Percentiles rank a stretch among this genome's conserved stretches.
These are phyloP conservation scores for Ophiorrhiza pumila DNA, from an alignment of 257 asterid species.

Conservation along the genomic window DNA sequence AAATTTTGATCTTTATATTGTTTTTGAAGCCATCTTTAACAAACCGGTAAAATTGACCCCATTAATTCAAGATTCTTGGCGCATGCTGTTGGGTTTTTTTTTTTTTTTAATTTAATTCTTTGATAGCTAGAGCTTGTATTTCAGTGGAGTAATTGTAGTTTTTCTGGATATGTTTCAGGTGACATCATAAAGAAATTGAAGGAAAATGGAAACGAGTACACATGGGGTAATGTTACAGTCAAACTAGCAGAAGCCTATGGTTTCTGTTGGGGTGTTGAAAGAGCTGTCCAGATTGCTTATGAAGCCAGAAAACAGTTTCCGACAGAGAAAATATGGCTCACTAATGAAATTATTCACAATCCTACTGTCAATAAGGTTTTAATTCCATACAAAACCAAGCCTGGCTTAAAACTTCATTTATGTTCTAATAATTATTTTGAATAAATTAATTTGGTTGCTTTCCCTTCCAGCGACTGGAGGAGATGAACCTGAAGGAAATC, in stretches of 20 bases:
- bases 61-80: background rate
- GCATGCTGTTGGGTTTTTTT: background rate
- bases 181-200: conserved; percentile 76
- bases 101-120: conserved; percentile 4
- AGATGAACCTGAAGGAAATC: conserved; percentile 62
- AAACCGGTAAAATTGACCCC: background rate
- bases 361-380: conserved; percentile 91
- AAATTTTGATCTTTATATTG: background rate
- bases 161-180: conserved; percentile 46
- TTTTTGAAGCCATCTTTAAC: background rate
- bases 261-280: conserved; percentile 99
- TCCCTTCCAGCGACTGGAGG: conserved; percentile 61
- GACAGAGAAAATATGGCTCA: conserved; percentile 78
- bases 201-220: conserved; percentile 74
- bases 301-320: conserved; percentile 94
- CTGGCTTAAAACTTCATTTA: background rate
- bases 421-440: background rate
- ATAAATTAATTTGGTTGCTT: background rate
- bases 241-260: conserved; percentile 96
- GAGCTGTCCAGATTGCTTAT: conserved; percentile 97
- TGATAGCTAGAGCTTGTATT: too few relatives aligned
- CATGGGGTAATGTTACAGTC: conserved; percentile 89
- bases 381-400: background rate
- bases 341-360: conserved; percentile 92
- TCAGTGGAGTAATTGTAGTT: too few relatives aligned